phyloP scores from a whole-genome alignment of 192 early-diverging fungal genomes.

The Gigaspora rosea region DNA sequence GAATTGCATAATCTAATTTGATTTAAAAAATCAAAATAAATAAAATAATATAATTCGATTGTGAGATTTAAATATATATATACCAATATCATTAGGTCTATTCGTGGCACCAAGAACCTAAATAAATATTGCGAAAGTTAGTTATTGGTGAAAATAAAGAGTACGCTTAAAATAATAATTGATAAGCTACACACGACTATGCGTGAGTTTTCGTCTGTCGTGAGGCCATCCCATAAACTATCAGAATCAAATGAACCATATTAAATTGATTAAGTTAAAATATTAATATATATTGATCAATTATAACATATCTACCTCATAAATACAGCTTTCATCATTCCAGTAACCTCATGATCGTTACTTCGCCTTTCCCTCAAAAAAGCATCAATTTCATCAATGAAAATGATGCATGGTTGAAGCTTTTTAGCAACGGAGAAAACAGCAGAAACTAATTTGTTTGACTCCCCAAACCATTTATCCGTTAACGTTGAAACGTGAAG shows the following conservation, averaged over 20 bases:
- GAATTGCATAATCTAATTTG: conserved; percentile 80
- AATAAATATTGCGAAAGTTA: neutral
- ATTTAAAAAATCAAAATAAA: neutral
- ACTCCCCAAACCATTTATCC: conserved; percentile 99
- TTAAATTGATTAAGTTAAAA: too few relatives aligned
- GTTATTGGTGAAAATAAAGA: neutral
- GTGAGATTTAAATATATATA: neutral
- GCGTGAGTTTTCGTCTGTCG: conserved; percentile 63
- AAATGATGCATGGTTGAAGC: conserved; percentile 93
- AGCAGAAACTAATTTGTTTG: conserved; percentile 89
- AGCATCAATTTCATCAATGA: conserved; percentile 99
- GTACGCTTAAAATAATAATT: neutral
- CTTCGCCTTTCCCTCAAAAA: conserved; percentile 88
- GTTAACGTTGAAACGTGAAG: conserved; percentile 94
- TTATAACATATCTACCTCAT: conserved; percentile 61
- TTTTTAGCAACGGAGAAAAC: conserved; percentile 94
- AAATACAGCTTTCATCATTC: conserved; percentile 99
- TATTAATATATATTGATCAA: neutral
- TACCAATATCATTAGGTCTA: conserved; percentile 88
- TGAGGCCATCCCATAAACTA: conserved; percentile 95
- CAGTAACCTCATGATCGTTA: conserved; percentile 94
- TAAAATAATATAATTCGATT: neutral
- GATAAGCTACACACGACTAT: conserved; percentile 50
- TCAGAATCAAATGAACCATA: neutral
- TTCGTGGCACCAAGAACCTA: conserved; percentile 92